phyloP scores from a whole-genome alignment of 1,284 basidiomycete genomes.

The Irpex sp. region DNA sequence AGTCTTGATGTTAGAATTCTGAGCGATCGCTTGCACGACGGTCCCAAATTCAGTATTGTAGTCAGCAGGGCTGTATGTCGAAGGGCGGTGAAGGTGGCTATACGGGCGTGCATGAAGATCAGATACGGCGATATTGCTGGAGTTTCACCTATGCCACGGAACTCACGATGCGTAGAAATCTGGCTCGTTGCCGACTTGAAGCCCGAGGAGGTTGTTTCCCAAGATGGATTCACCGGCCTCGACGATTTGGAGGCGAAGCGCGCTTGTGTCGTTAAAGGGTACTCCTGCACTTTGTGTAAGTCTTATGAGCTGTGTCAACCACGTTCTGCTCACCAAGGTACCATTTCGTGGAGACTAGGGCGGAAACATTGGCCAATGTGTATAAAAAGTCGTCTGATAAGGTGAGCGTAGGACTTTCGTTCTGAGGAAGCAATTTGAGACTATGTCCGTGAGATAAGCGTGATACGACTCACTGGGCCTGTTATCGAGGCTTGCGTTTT shows the following conservation, averaged over 20 bases:
- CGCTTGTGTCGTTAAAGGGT: constrained; percentile 46
- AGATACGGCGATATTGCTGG: neutral
- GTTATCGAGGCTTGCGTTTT: constrained; percentile 51
- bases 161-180: constrained; percentile 44
- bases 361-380: constrained; percentile 37
- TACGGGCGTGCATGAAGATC: neutral
- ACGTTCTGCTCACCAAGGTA: constrained; percentile 28
- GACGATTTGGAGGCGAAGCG: constrained; percentile 51
- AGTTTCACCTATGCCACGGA: neutral
- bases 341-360: constrained; percentile 37
- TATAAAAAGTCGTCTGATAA: constrained; percentile 39
- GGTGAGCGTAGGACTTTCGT: constrained; percentile 37
- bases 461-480: constrained; percentile 46
- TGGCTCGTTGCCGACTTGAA: constrained; percentile 67
- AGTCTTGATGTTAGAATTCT: constrained; percentile 28
- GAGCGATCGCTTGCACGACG: constrained; percentile 35
- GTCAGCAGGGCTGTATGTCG: constrained; percentile 6
- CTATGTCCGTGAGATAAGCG: constrained; percentile 37
- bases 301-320: neutral
- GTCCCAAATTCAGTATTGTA: constrained; percentile 38
- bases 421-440: constrained; percentile 41
- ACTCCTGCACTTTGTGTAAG: constrained; percentile 25
- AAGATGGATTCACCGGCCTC: constrained; percentile 44
- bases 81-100: constrained; percentile 17
- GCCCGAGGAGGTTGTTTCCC: constrained; percentile 51